These are phyloP conservation scores for Acer campestre DNA, from an alignment of 345 rosid genomes.

Conservation along the genomic window DNA sequence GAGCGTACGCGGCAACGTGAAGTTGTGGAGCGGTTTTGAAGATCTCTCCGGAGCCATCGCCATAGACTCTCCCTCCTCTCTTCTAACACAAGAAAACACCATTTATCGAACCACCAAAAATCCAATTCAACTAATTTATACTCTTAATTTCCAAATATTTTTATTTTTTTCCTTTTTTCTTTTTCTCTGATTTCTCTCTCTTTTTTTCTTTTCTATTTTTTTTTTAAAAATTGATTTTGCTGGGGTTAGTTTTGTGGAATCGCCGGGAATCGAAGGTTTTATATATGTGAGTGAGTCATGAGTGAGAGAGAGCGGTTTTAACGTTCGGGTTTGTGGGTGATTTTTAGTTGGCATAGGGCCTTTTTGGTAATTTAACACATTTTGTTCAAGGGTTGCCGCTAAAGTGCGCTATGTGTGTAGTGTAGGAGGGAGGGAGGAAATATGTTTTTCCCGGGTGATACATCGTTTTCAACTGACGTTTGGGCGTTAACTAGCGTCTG, in stretches of 20 bases:
- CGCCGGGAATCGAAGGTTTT: conserved; percentile 48
- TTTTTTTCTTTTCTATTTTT: neutral
- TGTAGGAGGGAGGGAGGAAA: neutral
- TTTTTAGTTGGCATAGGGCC: neutral
- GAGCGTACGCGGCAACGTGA: conserved; percentile 45
- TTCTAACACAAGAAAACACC: conserved; percentile 33
- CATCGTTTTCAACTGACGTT: conserved; percentile 25
- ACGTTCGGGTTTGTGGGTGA: conserved; percentile 32
- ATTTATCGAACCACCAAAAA: conserved; percentile 25
- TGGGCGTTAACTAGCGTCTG: conserved; percentile 20
- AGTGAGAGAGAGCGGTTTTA: conserved; percentile 26
- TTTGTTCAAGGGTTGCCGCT: neutral
- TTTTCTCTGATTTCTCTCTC: no score
- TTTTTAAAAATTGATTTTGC: neutral
- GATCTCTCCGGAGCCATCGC: conserved; percentile 55
- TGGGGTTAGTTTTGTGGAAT: conserved; percentile 25
- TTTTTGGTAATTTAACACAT: conserved; percentile 7
- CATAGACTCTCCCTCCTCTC: conserved; percentile 24
- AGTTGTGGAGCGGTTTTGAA: conserved; percentile 49
- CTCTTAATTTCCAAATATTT: neutral
- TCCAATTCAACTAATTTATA: no score
- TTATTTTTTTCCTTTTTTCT: neutral
- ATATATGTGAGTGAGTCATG: conserved; percentile 14
- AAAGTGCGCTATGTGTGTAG: conserved; percentile 25
- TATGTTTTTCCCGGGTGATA: conserved; percentile 27